A percentile compares a stretch with the other conserved stretches of the same genome.
Conservation (phyloP, 176 grass and related monocot genomes). For the Zoysia pacifica region DNA sequence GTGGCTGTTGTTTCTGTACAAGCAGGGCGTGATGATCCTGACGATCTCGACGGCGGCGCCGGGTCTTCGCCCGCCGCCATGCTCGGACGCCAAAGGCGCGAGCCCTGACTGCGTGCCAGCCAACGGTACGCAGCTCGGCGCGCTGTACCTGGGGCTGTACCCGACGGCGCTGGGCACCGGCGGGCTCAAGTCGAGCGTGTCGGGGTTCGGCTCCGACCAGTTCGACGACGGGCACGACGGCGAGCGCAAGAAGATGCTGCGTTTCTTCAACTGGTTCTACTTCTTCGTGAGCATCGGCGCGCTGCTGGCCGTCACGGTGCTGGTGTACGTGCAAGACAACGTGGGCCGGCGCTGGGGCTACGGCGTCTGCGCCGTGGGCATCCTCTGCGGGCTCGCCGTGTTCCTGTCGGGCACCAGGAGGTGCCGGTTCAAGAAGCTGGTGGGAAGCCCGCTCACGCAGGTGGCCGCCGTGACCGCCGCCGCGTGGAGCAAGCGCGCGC, state of each 20-base stretch:
- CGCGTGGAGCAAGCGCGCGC: conserved; percentile 64
- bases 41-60: conserved; percentile 75
- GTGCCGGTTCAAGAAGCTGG: conserved; percentile 93
- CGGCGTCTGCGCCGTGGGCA: conserved; percentile 65
- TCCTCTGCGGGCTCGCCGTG: conserved; percentile 56
- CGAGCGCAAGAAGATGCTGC: conserved; percentile 74
- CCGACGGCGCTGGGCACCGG: conserved; percentile 89
- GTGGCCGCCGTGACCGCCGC: conserved; percentile 60
- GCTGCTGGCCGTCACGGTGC: conserved; percentile 79
- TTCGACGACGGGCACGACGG: conserved; percentile 72
- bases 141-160: conserved; percentile 84
- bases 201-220: conserved; percentile 91
- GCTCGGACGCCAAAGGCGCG: conserved; percentile 28
- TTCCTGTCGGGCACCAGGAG: conserved; percentile 62
- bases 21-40: conserved; percentile 76
- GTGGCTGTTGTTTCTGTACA: not conserved
- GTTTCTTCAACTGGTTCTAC: conserved; percentile 98
- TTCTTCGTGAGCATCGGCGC: conserved; percentile 96
- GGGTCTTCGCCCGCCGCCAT: conserved; percentile 58
- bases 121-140: conserved; percentile 60
- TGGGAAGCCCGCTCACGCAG: conserved; percentile 87
- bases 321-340: conserved; percentile 95
- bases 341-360: conserved; percentile 68
- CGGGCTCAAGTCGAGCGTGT: conserved; percentile 95
- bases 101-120: conserved; percentile 54